Base-by-base conservation (phyloP, 2,329 filamentous ascomycete genomes). In the Coniella lustricola region DNA sequence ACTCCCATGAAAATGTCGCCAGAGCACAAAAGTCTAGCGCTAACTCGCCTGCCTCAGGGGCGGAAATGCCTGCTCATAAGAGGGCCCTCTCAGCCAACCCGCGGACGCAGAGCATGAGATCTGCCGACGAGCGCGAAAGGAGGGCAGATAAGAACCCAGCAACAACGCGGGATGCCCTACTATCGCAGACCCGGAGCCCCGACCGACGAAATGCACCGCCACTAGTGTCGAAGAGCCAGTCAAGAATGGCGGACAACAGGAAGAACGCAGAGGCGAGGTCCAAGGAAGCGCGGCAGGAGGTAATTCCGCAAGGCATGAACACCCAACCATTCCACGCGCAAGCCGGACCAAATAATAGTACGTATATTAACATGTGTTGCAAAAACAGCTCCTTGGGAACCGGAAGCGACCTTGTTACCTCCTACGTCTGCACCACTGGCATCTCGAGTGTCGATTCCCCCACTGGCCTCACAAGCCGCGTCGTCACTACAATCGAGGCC, bases 381-480 rank as follows among this genome's bases (percentile, higher is more conserved):
- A 7, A 42, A 17, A 36, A 51, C 57, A 73, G 71, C 66, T 54
- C 67, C 71, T 60, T 97, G 93, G 93, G 83, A 81, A 48, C 91
- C 93, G 0, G 79, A 88, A 62, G 91, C 82, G 8, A 84, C 78
- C 1, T 70, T 97, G 18, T 72, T 90, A 32, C 73, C 79, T 5
- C 81, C 81, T 57, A 81, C 80, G 0, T 74, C 78, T 21, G 80
- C 81, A 17, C 91, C 91, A 2, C 71, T 95, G 41, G 87, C 89
- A 2, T 83, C 71, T 33, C 66, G 69, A 53, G 64, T 73, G 36
- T 72, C 70, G 18, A 67, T 73, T 43, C 76, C 84, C 35, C 86
- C 86, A 2, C 73, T 91, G 32, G 87, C 90, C 12, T 84, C 84
- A 3, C 74, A 82, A 53, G 81, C 87, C 25, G 90, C 90, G 2